Base-by-base conservation (phyloP, 768 basidiomycete species). In the Trametes punicea region DNA sequence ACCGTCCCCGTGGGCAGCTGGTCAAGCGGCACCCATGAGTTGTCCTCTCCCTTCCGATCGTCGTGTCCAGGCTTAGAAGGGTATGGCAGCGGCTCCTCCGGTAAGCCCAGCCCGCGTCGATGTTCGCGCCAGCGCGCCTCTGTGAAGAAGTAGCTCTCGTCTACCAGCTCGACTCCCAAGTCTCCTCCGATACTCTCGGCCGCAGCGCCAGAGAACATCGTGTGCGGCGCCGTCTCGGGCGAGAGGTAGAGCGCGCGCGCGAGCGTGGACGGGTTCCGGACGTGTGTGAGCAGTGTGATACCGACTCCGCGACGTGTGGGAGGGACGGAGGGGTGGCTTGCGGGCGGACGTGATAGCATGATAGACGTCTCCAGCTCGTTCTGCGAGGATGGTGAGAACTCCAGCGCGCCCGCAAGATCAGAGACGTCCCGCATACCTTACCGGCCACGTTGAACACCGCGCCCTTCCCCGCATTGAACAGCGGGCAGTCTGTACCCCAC, bases 381-480 rank as follows among this genome's bases (percentile, higher is more conserved):
- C 89, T 92, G 62, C 1, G 42, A n/a, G 42, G 41, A 48, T 47
- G 23, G 46, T 47, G 55, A 42, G 54, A 27, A 13, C 30, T 47
- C 6, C 6, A 13, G 16, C n/a, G 2, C 6, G 29, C 11, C 8
- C 9, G 27, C 5, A n/a, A n/a, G n/a, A n/a, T 1, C 10, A 4
- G 13, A 1, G 21, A 4, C 41, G 15, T 51, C 27, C 2, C 42
- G 33, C 69, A 44, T 51, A 88, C 89, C 77, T 90, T 90, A 41
- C 90, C 90, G 8, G 74, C 88, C 10, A 79, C 72, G 62, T 92
- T 93, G 73, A 90, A 93, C 16, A 93, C 90, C 8, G 90, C 86
- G 3, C 91, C 90, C 63, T 86, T 88, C 18, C 81, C 89, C 26
- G 84, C 72, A 62, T 93, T 93, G 73, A 93, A 92, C 16, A 93